phyloP scores from a whole-genome alignment of 1,284 basidiomycete genomes.

The Austropuccinia psidii region DNA sequence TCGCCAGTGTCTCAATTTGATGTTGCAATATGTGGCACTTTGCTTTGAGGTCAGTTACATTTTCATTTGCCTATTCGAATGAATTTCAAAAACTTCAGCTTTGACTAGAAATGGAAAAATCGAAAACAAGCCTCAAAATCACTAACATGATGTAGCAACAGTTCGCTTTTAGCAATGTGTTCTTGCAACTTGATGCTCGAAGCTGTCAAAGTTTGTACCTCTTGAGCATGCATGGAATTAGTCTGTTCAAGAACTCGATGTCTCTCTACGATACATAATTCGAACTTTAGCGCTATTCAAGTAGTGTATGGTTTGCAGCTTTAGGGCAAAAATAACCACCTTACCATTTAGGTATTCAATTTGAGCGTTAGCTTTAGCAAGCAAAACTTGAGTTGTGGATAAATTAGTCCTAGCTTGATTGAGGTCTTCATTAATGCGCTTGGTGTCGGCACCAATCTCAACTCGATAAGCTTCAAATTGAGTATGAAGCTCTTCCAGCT shows the following conservation, averaged over 20 bases:
- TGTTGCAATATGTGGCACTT: slow-evolving; percentile 67
- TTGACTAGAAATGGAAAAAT: background rate
- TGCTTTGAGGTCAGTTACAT: slow-evolving; percentile 56
- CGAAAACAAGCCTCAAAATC: background rate
- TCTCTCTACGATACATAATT: slow-evolving; percentile 55
- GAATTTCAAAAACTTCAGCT: background rate
- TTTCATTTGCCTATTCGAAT: slow-evolving; percentile 58
- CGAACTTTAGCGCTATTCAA: too few relatives aligned
- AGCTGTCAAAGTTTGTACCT: slow-evolving; percentile 45
- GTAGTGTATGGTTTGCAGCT: slow-evolving; percentile 43
- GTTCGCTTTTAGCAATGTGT: slow-evolving; percentile 46
- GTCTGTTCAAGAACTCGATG: slow-evolving; percentile 61
- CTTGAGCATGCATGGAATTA: slow-evolving; percentile 60
- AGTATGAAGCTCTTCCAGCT: slow-evolving; percentile 61
- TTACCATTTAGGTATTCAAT: slow-evolving; percentile 54
- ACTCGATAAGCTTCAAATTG: slow-evolving; percentile 68
- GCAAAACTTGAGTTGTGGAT: slow-evolving; percentile 58
- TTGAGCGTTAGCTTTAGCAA: slow-evolving; percentile 73
- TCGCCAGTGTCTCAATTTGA: slow-evolving; percentile 72
- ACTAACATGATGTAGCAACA: slow-evolving; percentile 48
- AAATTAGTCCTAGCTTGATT: slow-evolving; percentile 60
- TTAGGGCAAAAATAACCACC: slow-evolving; percentile 40
- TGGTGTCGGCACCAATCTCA: slow-evolving; percentile 66
- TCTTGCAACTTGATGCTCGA: slow-evolving; percentile 46
- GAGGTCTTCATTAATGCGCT: slow-evolving; percentile 63